A percentile compares a stretch with the other conserved stretches of the same genome.
Evolutionary conservation across 306 rosid genomes (phyloP).

Genomic region (Vigna trinervia): DNA sequence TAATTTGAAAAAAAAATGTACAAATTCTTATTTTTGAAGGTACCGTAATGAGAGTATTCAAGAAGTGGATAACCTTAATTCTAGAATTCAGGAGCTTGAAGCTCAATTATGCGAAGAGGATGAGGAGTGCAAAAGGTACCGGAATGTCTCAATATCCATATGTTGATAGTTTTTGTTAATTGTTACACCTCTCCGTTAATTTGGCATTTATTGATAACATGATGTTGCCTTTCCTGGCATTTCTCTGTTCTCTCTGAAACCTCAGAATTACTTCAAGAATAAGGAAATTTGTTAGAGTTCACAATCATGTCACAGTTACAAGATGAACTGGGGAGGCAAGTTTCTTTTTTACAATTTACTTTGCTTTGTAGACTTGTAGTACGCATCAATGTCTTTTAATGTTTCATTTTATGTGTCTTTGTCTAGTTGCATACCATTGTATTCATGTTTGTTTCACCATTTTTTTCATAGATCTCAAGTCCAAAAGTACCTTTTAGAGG

Average conservation of each 20-base stretch:
- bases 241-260: conserved; percentile 44
- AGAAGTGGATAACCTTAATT: conserved; percentile 84
- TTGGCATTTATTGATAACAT: conserved; percentile 28
- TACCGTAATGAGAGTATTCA: conserved; percentile 72
- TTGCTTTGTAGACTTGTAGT: background rate
- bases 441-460: conserved; percentile 40
- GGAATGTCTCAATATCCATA: conserved; percentile 3
- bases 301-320: conserved; percentile 66
- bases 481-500: background rate
- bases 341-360: conserved; percentile 14
- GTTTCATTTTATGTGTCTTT: conserved; percentile 28
- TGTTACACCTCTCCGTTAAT: conserved; percentile 22
- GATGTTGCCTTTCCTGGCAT: conserved; percentile 39
- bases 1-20: conserved; percentile 15
- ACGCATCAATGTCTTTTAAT: conserved; percentile 23
- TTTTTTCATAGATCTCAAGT: conserved; percentile 69
- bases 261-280: conserved; percentile 78
- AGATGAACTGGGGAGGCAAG: conserved; percentile 82
- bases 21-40: conserved; percentile 55
- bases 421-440: background rate
- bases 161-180: conserved; percentile 29
- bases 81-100: conserved; percentile 89
- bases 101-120: conserved; percentile 74
- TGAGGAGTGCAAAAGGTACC: conserved; percentile 80
- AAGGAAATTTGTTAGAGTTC: conserved; percentile 75